Base-by-base conservation (phyloP, 164 flowering plant genomes). In the Vitis rotundifolia region DNA sequence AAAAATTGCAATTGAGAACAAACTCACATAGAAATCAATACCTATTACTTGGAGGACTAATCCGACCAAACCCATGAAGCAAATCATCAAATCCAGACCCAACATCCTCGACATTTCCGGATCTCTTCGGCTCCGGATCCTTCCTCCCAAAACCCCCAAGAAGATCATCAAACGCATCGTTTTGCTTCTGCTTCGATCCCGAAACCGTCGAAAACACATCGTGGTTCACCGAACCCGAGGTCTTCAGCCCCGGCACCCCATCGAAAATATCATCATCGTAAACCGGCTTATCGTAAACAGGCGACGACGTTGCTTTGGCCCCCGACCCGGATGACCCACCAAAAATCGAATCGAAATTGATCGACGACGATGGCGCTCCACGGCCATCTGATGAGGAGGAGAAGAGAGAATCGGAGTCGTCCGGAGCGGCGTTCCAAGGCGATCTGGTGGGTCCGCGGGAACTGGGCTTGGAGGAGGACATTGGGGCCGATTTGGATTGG, bases 11-110 rank as follows among this genome's bases (percentile, higher is more conserved):
- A 31, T 14, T 22, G 26, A 22, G 26, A 16, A 37, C 28, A 48
- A n/a, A 51, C 29, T 8, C 19, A 52, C 26, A 11, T 56, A 68
- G 11, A n/a, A 28, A 59, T 37, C 44, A 22, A 29, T 80, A 86
- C 88, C 89, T 85, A 61, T 56, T 72, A 26, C 54, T 66, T 1
- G 81, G 52, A 18, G 85, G 76, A 63, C 75, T 80, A 37, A 71
- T 71, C n/a, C 73, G 78, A 53, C 86, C 81, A 69, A 88, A 84
- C 48, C 87, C 89, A 28, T 86, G 83, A 16, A 86, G 8, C 77
- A 88, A 79, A 77, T 86, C 88, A 66, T 89, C 93, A 47, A 91
- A 80, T 61, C 65, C 82, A 14, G 83, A 66, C 12, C 28, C 69
- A 64, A 58, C 77, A 67, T 76, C 74, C 69, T 66, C 77, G 15